Base-by-base conservation (phyloP, 2,329 filamentous ascomycete genomes). In the Graphilbum sp. region DNA sequence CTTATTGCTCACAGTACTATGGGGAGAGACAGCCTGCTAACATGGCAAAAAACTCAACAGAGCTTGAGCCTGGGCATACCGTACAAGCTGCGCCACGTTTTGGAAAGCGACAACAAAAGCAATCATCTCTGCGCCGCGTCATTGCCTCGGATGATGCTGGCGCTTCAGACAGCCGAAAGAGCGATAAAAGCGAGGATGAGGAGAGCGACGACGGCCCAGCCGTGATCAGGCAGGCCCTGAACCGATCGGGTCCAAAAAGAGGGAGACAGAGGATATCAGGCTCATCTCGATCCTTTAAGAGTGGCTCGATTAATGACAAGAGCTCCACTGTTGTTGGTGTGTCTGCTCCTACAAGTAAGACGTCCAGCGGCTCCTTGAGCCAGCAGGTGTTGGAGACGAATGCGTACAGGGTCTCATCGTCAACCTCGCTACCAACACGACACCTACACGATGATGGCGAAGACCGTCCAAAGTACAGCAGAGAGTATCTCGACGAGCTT, bases 401-500 rank as follows among this genome's bases (percentile, higher is more conserved):
- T 35, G 54, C 61, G 0, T 56, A 66, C 2, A 62, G 57, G 59
- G 50, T 57, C 49, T 60, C 43, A 0, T 63, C 36, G 49, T 64
- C 44, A 16, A 51, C 64, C n/a, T 60, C 64, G 3, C 55, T 83
- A 0, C 73, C 73, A 0, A 54, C 73, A 39, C 65, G 74, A 8
- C 64, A 70, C 1, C 61, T 27, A 31, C 39, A 32, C 4, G 33
- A 44, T 20, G 32, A 38, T 13, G 75, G 82, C 13, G 74, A 79
- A 15, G 77, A 78, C 37, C 66, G 79, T 29, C 86, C 85, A 0
- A 79, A 63, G 41, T 96, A 98, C 54, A 92, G 72, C 61, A 82
- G 81, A 50, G 84, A 92, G 48, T 84, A 88, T 46, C 66, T 98
- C 17, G 76, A 82, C 25, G 84, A 94, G 54, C 66, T 98, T 13